Percentiles rank a stretch among this genome's conserved stretches.
Evolutionary conservation across 805 yeast genomes (phyloP).

Genomic region (Starmerella davenportii): DNA sequence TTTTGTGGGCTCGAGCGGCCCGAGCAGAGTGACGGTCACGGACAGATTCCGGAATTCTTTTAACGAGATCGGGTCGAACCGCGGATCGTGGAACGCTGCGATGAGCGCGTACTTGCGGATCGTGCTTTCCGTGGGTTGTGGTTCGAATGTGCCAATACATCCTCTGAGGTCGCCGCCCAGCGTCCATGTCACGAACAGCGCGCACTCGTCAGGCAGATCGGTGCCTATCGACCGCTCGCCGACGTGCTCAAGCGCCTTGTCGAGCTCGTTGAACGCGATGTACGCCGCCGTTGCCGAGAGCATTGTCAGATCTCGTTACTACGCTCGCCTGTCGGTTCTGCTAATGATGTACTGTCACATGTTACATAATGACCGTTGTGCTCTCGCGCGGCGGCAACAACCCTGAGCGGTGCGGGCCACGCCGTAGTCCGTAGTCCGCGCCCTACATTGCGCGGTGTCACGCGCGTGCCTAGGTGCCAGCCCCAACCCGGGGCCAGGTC

Average conservation of each 20-base stretch:
- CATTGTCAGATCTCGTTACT: neutral
- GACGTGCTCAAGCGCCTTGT: constrained; percentile 1
- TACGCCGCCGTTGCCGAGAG: constrained; percentile 1
- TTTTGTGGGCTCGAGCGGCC: constrained; percentile 35
- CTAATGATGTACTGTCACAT: too few species aligned
- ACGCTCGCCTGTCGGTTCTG: neutral
- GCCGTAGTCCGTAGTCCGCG: too few species aligned
- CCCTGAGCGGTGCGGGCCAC: too few species aligned
- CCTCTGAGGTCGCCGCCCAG: constrained; percentile 41
- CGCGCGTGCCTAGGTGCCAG: too few species aligned
- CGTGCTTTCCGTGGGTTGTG: constrained; percentile 37
- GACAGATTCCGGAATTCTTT: constrained; percentile 37
- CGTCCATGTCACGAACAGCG: constrained; percentile 83
- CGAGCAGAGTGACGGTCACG: constrained; percentile 47
- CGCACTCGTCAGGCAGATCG: constrained; percentile 23
- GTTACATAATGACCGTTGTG: too few species aligned
- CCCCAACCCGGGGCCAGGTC: too few species aligned
- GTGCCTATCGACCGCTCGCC: neutral
- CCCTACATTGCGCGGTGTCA: too few species aligned
- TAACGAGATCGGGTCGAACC: constrained; percentile 48
- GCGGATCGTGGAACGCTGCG: constrained; percentile 60
- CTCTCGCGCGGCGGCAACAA: too few species aligned
- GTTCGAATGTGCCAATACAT: constrained; percentile 78
- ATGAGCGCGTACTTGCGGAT: constrained; percentile 42
- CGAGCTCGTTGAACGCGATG: constrained; percentile 12